Conservation (phyloP, 768 basidiomycete genomes). For the Hemileccinum impolitum region DNA sequence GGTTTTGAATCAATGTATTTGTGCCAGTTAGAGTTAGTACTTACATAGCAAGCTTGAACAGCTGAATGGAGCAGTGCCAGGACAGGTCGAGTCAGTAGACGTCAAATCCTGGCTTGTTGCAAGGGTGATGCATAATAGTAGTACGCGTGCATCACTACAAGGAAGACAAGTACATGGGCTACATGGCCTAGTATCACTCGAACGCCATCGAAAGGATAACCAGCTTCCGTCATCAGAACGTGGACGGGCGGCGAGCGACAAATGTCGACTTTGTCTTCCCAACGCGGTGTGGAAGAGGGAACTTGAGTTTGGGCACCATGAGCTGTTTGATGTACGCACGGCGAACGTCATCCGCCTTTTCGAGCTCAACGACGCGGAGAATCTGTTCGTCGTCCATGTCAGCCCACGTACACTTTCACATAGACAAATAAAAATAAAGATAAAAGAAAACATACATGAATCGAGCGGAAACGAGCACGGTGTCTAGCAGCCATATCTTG, state of each 20-base stretch:
- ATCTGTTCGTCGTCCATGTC: slow-evolving; percentile 51
- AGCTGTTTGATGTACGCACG: slow-evolving; percentile 99
- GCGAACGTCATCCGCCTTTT: slow-evolving; percentile 87
- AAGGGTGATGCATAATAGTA: too few relatives aligned
- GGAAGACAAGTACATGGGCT: slow-evolving; percentile 10
- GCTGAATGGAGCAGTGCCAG: too few relatives aligned
- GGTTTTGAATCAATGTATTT: too few relatives aligned
- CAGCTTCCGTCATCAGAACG: slow-evolving; percentile 47
- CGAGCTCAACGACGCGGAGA: slow-evolving; percentile 94
- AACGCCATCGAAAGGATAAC: neutral
- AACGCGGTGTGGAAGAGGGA: slow-evolving; percentile 94
- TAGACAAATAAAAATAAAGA: too few relatives aligned
- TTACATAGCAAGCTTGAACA: too few relatives aligned
- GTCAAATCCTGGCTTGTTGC: too few relatives aligned
- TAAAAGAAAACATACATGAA: slow-evolving; percentile 65
- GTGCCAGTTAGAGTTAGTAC: too few relatives aligned
- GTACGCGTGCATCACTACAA: too few relatives aligned
- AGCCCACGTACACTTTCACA: neutral
- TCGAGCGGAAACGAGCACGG: slow-evolving; percentile 98
- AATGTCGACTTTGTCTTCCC: slow-evolving; percentile 77
- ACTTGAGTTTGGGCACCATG: slow-evolving; percentile 84
- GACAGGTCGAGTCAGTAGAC: too few relatives aligned
- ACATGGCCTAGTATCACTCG: slow-evolving; percentile 8
- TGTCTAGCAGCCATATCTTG: slow-evolving; percentile 99
- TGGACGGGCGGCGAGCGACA: slow-evolving; percentile 70